Evolutionary conservation across 352 stramenopile species (phyloP).

Genomic region (Phytophthora chlamydospora): DNA sequence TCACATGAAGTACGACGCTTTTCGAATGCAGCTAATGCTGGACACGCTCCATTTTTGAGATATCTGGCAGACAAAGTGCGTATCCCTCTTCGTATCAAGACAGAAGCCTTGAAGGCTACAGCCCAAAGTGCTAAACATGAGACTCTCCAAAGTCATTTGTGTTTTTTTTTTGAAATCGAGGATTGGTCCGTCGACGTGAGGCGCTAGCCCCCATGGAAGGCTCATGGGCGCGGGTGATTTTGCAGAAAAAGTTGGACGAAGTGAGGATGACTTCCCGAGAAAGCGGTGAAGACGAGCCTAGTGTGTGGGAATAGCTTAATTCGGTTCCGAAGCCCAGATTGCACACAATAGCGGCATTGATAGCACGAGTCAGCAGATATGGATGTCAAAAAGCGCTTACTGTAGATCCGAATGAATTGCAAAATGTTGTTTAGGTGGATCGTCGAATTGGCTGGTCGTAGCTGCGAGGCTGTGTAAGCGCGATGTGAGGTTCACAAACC

Average conservation of each 20-base stretch:
- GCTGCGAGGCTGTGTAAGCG: too few relatives aligned
- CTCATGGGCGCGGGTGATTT: background rate
- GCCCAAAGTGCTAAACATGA: background rate
- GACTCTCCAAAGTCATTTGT: background rate
- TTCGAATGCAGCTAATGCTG: background rate
- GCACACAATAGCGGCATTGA: too few relatives aligned
- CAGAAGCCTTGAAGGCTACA: background rate
- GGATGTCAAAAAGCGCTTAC: too few relatives aligned
- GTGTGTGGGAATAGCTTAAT: too few relatives aligned
- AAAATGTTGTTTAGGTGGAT: too few relatives aligned
- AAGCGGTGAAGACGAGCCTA: too few relatives aligned
- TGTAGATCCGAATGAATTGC: too few relatives aligned
- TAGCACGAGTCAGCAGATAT: too few relatives aligned
- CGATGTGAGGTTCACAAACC: background rate
- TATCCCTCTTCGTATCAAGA: background rate
- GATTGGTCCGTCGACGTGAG: background rate
- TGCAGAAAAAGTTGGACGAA: background rate
- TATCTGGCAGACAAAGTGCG: background rate
- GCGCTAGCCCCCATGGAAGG: background rate
- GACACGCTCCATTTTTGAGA: background rate
- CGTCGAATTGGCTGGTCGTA: too few relatives aligned
- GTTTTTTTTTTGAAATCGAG: background rate
- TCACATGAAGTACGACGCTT: background rate
- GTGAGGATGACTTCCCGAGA: too few relatives aligned
- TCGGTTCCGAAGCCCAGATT: too few relatives aligned